Percentiles rank a stretch among this genome's conserved stretches.
Conservation (phyloP, 2,329 filamentous ascomycete species). For the Cercospora nicotianae region DNA sequence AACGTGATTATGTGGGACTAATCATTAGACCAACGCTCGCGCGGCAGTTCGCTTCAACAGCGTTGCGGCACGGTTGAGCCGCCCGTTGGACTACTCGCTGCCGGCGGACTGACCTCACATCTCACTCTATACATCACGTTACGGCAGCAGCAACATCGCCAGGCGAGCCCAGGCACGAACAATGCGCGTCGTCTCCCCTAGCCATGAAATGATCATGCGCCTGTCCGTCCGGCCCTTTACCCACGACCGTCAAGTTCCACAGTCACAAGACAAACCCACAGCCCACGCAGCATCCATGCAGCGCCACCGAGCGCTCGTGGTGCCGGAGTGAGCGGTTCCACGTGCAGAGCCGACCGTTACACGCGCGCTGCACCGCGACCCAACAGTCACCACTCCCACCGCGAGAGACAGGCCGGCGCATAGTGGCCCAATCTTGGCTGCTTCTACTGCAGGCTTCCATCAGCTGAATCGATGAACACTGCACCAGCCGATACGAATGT, state of each 20-base stretch:
- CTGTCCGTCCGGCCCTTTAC: constrained; percentile 11
- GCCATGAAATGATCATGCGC: neutral
- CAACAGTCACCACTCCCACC: constrained; percentile 10
- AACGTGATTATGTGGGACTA: constrained; percentile 11
- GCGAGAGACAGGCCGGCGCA: constrained; percentile 18
- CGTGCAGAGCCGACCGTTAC: constrained; percentile 22
- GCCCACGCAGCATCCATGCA: constrained; percentile 15
- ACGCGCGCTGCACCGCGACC: constrained; percentile 18
- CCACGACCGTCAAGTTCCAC: constrained; percentile 9
- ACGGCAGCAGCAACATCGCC: neutral
- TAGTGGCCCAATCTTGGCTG: constrained; percentile 15
- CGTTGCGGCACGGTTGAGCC: constrained; percentile 8
- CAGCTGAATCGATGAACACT: constrained; percentile 10
- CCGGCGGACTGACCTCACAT: neutral
- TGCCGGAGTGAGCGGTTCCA: constrained; percentile 20
- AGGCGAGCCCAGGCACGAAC: neutral
- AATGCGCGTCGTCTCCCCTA: neutral
- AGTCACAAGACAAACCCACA: constrained; percentile 6
- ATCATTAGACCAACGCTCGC: constrained; percentile 11
- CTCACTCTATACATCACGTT: neutral
- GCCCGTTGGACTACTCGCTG: constrained; percentile 1
- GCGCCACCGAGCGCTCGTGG: constrained; percentile 14
- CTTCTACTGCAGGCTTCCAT: constrained; percentile 14
- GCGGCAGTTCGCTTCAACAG: constrained; percentile 5
- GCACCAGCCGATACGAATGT: constrained; percentile 20